Evolutionary conservation across 2,329 filamentous ascomycete genomes (phyloP), one percentile per base, ranked within the genome.

Genomic region (Sordariomycetes sp.): DNA sequence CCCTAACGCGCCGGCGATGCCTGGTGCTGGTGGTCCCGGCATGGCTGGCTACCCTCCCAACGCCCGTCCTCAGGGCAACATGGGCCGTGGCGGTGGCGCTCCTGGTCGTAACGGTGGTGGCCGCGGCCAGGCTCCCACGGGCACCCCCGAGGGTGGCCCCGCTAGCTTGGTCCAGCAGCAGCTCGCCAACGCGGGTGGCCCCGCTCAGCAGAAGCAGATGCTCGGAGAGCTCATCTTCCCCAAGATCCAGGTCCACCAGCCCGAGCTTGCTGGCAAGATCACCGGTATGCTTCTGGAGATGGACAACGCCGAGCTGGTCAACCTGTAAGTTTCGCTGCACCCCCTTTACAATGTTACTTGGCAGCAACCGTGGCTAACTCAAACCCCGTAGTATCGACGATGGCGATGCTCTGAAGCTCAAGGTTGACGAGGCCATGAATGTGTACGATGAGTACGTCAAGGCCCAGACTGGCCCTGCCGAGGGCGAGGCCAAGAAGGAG

Each of bases 371-470:
- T 62, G 56, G 59, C 56, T 64, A 58, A 65, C 57, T 22, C 12
- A 28, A 53, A 28, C 6, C 3, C n/a, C 20, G n/a, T 52, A 96
- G 92, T 63, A 90, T 96, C 65, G 89, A 93, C 71, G 91, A 97
- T 69, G 91, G 97, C 54, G 77, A 79, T 66, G 89, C 92, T 71
- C 87, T 99, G 60, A 89, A 90, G 72, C 84, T 87, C 73, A 99
- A 99, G 87, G 94, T 99, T 61, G 90, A 96, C 61, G 94, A 99
- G 79, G 94, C 94, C 65, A 88, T 99, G 71, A 89, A 84, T 66
- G 94, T 99, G 67, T 99, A 97, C 73, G 91, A 99, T 70, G 94
- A 99, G 76, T 99, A 99, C 74, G 87, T 97, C 77, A 97, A 97
- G 86, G 85, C 83, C 70, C 90, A 94, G 72, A 69, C 70, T 43